phyloP scores from a whole-genome alignment of 495 filamentous ascomycete genomes.

The Aspergillus haitiensis region DNA sequence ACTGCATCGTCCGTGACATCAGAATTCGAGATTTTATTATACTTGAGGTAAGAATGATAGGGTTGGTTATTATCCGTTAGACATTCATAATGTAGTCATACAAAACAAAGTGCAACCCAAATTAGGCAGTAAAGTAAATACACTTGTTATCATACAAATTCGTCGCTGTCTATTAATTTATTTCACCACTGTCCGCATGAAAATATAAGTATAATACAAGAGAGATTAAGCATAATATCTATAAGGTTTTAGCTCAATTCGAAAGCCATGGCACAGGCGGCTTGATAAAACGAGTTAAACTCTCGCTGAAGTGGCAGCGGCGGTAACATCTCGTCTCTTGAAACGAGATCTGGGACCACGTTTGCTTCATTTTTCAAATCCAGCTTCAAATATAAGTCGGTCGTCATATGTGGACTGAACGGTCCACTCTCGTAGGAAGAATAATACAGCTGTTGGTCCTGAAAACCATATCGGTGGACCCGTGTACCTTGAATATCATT shows the following conservation, averaged over 20 bases:
- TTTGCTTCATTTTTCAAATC: constrained; percentile 11
- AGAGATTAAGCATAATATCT: too few species aligned
- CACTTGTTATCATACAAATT: too few species aligned
- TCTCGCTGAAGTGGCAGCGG: constrained; percentile 23
- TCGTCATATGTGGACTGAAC: constrained; percentile 29
- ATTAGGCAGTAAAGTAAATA: too few species aligned
- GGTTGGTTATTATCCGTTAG: too few species aligned
- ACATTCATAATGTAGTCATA: too few species aligned
- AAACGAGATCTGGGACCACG: not conserved
- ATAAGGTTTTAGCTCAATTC: constrained; percentile 21
- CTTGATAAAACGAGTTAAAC: constrained; percentile 42
- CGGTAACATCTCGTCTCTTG: not conserved
- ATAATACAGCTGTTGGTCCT: constrained; percentile 32
- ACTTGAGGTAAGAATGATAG: too few species aligned
- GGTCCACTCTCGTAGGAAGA: constrained; percentile 37
- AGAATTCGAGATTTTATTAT: too few species aligned
- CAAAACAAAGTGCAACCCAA: too few species aligned
- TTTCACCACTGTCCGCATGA: too few species aligned
- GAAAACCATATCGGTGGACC: constrained; percentile 34
- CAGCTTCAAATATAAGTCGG: constrained; percentile 37
- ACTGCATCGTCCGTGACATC: too few species aligned
- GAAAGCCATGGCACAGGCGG: constrained; percentile 43
- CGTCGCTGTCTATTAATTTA: too few species aligned
- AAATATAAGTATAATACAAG: too few species aligned
- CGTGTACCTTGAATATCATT: constrained; percentile 29